Evolutionary conservation across 164 flowering plant genomes (phyloP), one percentile per base, ranked within the genome.

Genomic region (Annona squamosa): DNA sequence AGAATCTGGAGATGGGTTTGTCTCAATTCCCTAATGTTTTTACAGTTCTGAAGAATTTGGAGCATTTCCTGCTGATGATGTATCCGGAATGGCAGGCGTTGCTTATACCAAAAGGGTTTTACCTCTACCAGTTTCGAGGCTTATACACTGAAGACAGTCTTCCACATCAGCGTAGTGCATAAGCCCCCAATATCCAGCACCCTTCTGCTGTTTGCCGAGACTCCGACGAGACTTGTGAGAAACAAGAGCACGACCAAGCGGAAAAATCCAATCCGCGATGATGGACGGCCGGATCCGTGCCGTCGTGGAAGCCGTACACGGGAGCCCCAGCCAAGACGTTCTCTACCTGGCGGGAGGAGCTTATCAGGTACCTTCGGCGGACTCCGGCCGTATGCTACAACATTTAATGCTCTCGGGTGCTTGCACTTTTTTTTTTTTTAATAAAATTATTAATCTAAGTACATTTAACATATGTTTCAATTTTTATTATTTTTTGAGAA

Each of bases 301-400:
- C 3, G 41, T 86, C 7, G 88, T 91, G 4, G 97, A 93, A 70
- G 92, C 92, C 69, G 89, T 96, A 4, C 97, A 96, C 82, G 79
- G 90, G 5, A 72, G 72, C 65, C 95, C 97, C 3, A 82, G 89
- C 63, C 98, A 93, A 73, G 89, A 91, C 65, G 98, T 91, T 61
- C 78, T 93, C 79, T 87, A 87, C 70, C 76, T 96, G 81, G 70
- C 97, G 80, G 99, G 98, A 70, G 99, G 97, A 48, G 97, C 97
- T 48, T 96, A 98, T 80, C 95, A 90, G 90, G 97, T 90, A 43
- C 17, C 67, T 46, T 59, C 41, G 52, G 71, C 73, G 72, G 71
- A 71, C 48, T 12, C 57, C 4, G 44, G 67, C 1, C 37, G 37
- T 26, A 26, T 1, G 37, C 37, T 26, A 26, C 37, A 1, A 26